Evolutionary conservation across 345 rosid species (phyloP).

Genomic region (Salix exigua): DNA sequence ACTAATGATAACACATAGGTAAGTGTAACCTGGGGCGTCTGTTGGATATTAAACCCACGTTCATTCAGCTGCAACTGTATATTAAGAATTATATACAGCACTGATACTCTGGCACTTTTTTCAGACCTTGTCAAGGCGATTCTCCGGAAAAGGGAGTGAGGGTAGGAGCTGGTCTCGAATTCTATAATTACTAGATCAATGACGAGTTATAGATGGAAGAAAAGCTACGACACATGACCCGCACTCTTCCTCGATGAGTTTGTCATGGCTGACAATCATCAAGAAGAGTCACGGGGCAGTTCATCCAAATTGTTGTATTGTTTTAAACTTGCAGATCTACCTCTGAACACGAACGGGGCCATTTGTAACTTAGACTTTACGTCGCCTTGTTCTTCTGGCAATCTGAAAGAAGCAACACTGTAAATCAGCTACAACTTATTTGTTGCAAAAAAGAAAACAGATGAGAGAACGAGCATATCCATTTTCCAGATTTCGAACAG

Average conservation of each 20-base stretch:
- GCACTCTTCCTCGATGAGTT: too few relatives aligned
- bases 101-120: too few relatives aligned
- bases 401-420: conserved; percentile 16
- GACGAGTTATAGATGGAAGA: too few relatives aligned
- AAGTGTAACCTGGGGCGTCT: neutral
- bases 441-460: neutral
- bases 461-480: neutral
- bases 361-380: conserved; percentile 5
- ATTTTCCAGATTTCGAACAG: neutral
- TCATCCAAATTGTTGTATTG: neutral
- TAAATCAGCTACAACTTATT: neutral
- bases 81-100: too few relatives aligned
- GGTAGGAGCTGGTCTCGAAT: too few relatives aligned
- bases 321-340: neutral
- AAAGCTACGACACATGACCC: too few relatives aligned
- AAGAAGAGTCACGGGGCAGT: neutral
- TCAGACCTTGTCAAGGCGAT: too few relatives aligned
- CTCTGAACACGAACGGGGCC: too few relatives aligned
- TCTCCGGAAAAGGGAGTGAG: too few relatives aligned
- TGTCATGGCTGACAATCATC: too few relatives aligned
- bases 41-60: neutral
- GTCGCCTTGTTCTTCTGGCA: conserved; percentile 32
- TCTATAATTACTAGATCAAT: too few relatives aligned
- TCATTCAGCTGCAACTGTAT: neutral
- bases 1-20: neutral